Evolutionary conservation across 2,329 filamentous ascomycete genomes (phyloP).

Genomic region (Fusarium cicatricum): DNA sequence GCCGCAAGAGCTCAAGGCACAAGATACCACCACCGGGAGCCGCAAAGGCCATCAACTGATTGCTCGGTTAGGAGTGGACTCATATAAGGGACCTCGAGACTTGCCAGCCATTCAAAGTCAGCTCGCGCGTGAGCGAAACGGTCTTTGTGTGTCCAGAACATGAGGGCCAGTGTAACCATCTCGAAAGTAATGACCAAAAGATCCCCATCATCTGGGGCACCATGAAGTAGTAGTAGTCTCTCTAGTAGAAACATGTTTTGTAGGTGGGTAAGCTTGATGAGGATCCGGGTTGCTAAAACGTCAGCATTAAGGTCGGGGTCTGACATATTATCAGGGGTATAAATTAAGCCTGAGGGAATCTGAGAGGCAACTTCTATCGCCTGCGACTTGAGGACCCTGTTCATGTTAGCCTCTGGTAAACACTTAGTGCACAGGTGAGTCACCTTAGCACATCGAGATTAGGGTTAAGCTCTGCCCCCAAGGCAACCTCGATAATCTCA

Average conservation of each 20-base stretch:
- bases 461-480: conserved; percentile 6
- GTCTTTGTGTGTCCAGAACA: conserved; percentile 24
- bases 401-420: background rate
- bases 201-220: conserved; percentile 13
- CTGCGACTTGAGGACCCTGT: conserved; percentile 8
- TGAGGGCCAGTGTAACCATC: conserved; percentile 9
- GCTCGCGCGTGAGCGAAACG: conserved; percentile 6
- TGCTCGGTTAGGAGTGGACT: conserved; percentile 54
- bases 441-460: conserved; percentile 7
- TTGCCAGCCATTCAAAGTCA: conserved; percentile 22
- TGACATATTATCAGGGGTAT: conserved; percentile 1
- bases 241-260: conserved; percentile 18
- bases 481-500: conserved; percentile 43
- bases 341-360: conserved; percentile 5
- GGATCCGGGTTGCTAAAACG: conserved; percentile 2
- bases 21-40: conserved; percentile 58
- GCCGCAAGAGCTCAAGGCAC: conserved; percentile 57
- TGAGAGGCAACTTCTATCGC: conserved; percentile 1
- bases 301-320: background rate
- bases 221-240: conserved; percentile 11
- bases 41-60: conserved; percentile 58
- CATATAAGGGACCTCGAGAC: conserved; percentile 48
- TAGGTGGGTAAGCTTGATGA: conserved; percentile 9
- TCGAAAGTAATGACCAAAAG: conserved; percentile 12
- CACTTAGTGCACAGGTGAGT: background rate